Conservation (phyloP, 768 basidiomycete genomes). For the Agaricus subrufescens region DNA sequence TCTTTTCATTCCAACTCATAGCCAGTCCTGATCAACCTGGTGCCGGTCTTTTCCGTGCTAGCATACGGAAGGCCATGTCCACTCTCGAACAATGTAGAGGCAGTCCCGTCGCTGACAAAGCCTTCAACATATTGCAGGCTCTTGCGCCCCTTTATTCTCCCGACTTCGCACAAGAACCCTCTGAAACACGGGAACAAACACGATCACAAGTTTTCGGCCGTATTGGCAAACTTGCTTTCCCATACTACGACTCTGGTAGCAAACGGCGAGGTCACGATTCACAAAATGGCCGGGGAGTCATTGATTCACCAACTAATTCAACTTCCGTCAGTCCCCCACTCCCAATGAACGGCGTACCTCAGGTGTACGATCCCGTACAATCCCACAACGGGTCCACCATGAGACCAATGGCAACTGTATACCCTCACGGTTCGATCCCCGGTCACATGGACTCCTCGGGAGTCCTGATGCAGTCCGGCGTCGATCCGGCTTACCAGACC, state of each 20-base stretch:
- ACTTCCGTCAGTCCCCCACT: slow-evolving; percentile 56
- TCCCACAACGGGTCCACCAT: slow-evolving; percentile 23
- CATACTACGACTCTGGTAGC: slow-evolving; percentile 69
- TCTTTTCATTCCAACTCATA: slow-evolving; percentile 87
- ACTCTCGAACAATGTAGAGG: slow-evolving; percentile 65
- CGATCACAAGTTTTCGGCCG: slow-evolving; percentile 57
- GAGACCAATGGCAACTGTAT: slow-evolving; percentile 18
- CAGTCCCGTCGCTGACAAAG: slow-evolving; percentile 69
- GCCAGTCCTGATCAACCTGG: slow-evolving; percentile 77
- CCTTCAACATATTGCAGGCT: slow-evolving; percentile 62
- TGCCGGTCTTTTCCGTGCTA: slow-evolving; percentile 69
- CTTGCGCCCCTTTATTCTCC: slow-evolving; percentile 70
- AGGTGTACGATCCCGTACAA: slow-evolving; percentile 32
- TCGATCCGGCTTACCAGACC: slow-evolving; percentile 15
- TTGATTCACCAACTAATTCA: slow-evolving; percentile 54
- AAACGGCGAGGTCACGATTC: slow-evolving; percentile 46
- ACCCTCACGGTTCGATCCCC: slow-evolving; percentile 15
- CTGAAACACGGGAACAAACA: slow-evolving; percentile 52
- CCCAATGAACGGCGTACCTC: slow-evolving; percentile 29
- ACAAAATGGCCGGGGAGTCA: slow-evolving; percentile 38
- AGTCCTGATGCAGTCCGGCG: slow-evolving; percentile 14
- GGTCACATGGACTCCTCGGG: slow-evolving; percentile 24
- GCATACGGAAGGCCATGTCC: slow-evolving; percentile 63
- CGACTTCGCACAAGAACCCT: slow-evolving; percentile 47
- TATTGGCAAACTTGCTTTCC: slow-evolving; percentile 75